Evolutionary conservation across 129 eudicot species (phyloP), one percentile per base, ranked within the genome.

Genomic region (Sambucus nigra): DNA sequence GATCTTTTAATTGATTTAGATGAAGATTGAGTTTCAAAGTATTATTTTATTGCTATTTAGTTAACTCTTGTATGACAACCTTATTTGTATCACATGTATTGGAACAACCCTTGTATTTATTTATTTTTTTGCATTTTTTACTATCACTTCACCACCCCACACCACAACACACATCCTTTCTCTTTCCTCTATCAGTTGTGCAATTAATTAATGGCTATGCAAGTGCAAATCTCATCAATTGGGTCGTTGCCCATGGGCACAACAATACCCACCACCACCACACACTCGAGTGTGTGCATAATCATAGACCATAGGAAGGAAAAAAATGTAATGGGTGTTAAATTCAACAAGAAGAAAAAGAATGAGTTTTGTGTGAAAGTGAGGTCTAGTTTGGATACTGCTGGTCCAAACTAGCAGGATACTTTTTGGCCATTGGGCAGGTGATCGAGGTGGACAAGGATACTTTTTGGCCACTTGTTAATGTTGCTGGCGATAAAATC

Each of bases 381-480:
- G 25, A 79, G 71, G 33, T 59, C 81, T 15, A 80, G 80, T 55
- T 55, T 78, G 80, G 97, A 88, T 9, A 72, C 73, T 8, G 69
- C 67, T 25, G 84, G 57, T 40, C 45, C 69, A n/a, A n/a, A n/a
- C n/a, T n/a, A n/a, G n/a, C n/a, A n/a, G n/a, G n/a, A n/a, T n/a
- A n/a, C n/a, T n/a, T n/a, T n/a, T n/a, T n/a, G 45, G 53, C 52
- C 48, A 79, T 78, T 7, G 98, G 98, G 14, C 54, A 60, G 61
- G 98, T 84, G 39, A 89, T 95, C 10, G 86, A 79, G 59, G 98
- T 89, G 10, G 45, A 50, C 42, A 67, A 78, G 77, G 95, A 85
- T 22, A 89, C 94, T 18, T 89, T 89, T 47, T 89, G 98, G 98
- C 98, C 95, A 0, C 73, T 89, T 52, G 98, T 85, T 48, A 64